Percentiles rank a stretch among this genome's conserved stretches.
Conservation (phyloP, 148 eudicot species). For the Spergularia bocconei region DNA sequence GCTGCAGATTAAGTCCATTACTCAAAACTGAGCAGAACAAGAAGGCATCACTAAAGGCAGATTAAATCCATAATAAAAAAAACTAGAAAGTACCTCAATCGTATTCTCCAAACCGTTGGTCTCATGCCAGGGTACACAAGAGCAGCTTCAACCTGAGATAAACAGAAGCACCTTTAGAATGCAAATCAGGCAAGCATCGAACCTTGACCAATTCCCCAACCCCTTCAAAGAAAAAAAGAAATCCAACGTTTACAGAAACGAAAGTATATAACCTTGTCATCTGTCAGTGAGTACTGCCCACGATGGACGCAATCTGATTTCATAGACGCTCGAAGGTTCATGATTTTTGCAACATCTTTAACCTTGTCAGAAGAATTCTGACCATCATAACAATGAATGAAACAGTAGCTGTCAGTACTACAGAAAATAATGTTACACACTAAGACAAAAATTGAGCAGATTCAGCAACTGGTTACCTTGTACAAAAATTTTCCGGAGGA, state of each 20-base stretch:
- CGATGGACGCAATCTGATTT: conserved; percentile 55
- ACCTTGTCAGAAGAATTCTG: conserved; percentile 90
- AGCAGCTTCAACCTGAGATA: conserved; percentile 88
- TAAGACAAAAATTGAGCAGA: background rate
- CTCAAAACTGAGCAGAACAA: background rate
- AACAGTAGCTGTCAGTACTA: conserved; percentile 1
- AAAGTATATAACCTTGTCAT: conserved; percentile 56
- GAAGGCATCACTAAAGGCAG: background rate
- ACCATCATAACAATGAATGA: conserved; percentile 22
- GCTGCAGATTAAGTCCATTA: background rate
- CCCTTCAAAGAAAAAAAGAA: background rate
- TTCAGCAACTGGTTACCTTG: conserved; percentile 46
- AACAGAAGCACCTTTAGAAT: background rate
- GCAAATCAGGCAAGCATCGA: background rate
- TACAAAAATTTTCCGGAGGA: conserved; percentile 91
- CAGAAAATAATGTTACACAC: background rate
- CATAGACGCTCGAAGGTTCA: conserved; percentile 66
- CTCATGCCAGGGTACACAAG: conserved; percentile 84
- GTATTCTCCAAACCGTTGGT: conserved; percentile 84
- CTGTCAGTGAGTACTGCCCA: conserved; percentile 83
- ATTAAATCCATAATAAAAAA: background rate
- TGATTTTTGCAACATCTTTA: conserved; percentile 69
- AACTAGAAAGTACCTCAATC: conserved; percentile 55
- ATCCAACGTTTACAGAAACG: background rate
- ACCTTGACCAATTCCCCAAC: background rate